Evolutionary conservation across 768 basidiomycete species (phyloP).

Genomic region (Kwoniella sp.): DNA sequence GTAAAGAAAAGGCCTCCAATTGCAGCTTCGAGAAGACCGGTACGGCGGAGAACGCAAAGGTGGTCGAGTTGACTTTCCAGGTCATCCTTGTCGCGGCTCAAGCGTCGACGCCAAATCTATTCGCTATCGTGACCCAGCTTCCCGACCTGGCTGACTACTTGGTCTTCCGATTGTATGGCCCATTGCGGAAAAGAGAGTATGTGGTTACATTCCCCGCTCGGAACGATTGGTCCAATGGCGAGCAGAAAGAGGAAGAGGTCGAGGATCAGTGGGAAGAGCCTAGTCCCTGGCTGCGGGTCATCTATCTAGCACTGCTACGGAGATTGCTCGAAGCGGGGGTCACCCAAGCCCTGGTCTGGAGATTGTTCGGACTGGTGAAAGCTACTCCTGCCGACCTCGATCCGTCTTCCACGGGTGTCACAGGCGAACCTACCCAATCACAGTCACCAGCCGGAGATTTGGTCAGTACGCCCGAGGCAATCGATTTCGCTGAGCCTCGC

Average conservation of each 20-base stretch:
- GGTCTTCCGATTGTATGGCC: constrained; percentile 31
- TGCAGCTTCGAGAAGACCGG: constrained; percentile 6
- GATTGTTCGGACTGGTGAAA: constrained; percentile 44
- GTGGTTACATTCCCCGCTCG: constrained; percentile 42
- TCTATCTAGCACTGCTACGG: constrained; percentile 41
- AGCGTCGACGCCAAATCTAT: constrained; percentile 35
- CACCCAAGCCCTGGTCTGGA: constrained; percentile 35
- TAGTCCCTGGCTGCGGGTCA: constrained; percentile 18
- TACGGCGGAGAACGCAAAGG: constrained; percentile 12
- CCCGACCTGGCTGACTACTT: constrained; percentile 36
- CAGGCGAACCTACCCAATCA: constrained; percentile 5
- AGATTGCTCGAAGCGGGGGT: constrained; percentile 48
- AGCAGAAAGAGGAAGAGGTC: constrained; percentile 10
- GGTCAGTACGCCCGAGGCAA: neutral
- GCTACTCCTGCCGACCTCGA: constrained; percentile 10
- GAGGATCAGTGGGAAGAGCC: constrained; percentile 34
- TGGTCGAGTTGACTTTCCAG: constrained; percentile 28
- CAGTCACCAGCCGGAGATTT: neutral
- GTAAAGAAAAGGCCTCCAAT: constrained; percentile 30
- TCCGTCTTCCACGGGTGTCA: no score
- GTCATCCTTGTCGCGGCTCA: constrained; percentile 30
- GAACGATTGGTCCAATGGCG: constrained; percentile 30
- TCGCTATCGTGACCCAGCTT: constrained; percentile 25
- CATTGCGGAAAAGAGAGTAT: constrained; percentile 27
- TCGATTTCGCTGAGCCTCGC: constrained; percentile 1